phyloP scores from a whole-genome alignment of 106 monocot genomes.

The Xerophyta viscosa region DNA sequence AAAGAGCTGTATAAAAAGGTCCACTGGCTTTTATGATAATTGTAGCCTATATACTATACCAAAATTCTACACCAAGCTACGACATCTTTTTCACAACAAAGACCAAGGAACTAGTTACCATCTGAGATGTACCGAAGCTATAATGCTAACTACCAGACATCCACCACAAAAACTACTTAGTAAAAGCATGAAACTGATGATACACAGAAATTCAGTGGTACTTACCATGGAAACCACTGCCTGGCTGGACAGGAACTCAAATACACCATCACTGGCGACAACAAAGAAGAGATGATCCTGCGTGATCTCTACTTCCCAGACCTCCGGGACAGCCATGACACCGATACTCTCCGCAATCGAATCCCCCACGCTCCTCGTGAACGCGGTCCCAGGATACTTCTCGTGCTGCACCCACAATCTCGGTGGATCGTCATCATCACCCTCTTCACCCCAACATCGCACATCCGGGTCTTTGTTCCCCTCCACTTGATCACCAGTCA shows the following conservation, averaged over 20 bases:
- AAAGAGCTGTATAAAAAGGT: no score
- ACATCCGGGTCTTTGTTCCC: conserved; percentile 53
- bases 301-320: conserved; percentile 44
- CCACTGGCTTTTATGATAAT: no score
- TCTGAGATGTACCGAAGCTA: no score
- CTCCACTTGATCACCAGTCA: conserved; percentile 76
- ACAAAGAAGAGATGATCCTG: conserved; percentile 59
- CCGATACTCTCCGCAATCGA: conserved; percentile 73
- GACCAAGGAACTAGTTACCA: no score
- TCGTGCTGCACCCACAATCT: conserved; percentile 78
- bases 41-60: no score
- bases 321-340: conserved; percentile 66
- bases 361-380: conserved; percentile 87
- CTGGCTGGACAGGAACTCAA: no score
- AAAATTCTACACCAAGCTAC: no score
- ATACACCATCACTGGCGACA: conserved; percentile 83
- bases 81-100: no score
- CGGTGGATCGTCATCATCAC: conserved; percentile 72
- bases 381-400: conserved; percentile 83
- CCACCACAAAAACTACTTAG: no score
- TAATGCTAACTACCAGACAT: no score
- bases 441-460: conserved; percentile 56
- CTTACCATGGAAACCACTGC: conserved; percentile 87
- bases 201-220: no score
- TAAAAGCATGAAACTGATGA: no score